Conservation (phyloP, 2,329 filamentous ascomycete species). For the Fusarium sulawesiense region DNA sequence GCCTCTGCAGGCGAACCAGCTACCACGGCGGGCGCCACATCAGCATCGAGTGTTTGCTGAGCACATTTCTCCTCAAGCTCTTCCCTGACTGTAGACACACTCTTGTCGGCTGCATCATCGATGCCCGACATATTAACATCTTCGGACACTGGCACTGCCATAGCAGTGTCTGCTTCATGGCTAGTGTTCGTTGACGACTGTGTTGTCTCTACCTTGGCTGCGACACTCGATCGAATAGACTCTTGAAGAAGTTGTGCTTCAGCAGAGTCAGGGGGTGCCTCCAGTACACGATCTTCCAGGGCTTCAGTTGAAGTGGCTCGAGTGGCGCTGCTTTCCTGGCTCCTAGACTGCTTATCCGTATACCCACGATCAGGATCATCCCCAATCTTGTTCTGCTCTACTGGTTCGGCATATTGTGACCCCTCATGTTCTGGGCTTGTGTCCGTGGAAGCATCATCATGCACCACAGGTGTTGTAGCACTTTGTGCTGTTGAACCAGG, state of each 20-base stretch:
- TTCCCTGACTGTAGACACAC: not conserved
- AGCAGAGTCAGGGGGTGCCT: constrained; percentile 46
- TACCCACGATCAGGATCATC: constrained; percentile 49
- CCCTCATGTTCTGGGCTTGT: constrained; percentile 80
- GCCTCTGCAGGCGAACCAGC: constrained; percentile 4
- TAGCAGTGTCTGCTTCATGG: constrained; percentile 5
- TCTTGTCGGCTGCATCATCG: not conserved
- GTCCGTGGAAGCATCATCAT: constrained; percentile 75
- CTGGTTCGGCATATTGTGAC: constrained; percentile 64
- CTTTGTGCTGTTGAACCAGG: constrained; percentile 78
- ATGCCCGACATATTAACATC: constrained; percentile 16
- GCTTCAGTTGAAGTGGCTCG: constrained; percentile 32
- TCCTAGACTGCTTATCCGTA: constrained; percentile 28
- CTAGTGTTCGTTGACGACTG: constrained; percentile 3
- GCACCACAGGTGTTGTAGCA: constrained; percentile 75
- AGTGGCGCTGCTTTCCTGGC: constrained; percentile 1
- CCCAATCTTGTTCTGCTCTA: constrained; percentile 59
- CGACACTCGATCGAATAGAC: constrained; percentile 50
- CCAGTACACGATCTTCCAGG: constrained; percentile 38
- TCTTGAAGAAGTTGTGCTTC: constrained; percentile 61
- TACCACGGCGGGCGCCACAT: not conserved
- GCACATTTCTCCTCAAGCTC: not conserved
- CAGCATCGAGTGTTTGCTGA: not conserved
- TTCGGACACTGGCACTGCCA: constrained; percentile 2
- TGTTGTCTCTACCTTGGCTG: constrained; percentile 22